These are phyloP conservation scores for Rhodotorula sp. DNA, from an alignment of 1,284 basidiomycete genomes.

Conservation along the genomic window DNA sequence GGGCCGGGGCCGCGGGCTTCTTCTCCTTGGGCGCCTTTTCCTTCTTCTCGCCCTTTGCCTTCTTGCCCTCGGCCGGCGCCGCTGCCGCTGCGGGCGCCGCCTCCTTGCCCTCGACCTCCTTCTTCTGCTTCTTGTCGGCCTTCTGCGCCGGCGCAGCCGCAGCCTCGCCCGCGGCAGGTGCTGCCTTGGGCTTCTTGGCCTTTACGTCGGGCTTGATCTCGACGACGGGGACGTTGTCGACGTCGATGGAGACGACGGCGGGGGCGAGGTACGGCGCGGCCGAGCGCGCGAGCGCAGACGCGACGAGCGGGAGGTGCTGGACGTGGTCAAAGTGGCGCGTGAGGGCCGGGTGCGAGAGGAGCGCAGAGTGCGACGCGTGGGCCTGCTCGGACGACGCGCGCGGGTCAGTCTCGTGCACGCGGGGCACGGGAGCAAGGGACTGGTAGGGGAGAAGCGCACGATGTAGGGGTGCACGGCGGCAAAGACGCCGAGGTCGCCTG, in stretches of 20 bases:
- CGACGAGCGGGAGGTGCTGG: constrained; percentile 68
- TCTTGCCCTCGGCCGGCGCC: constrained; percentile 9
- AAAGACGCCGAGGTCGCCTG: constrained; percentile 81
- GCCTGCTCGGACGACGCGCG: constrained; percentile 6
- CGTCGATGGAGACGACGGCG: constrained; percentile 67
- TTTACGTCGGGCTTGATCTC: constrained; percentile 65
- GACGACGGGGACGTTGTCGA: constrained; percentile 71
- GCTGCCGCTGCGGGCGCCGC: constrained; percentile 43
- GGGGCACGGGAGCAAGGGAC: too few species aligned
- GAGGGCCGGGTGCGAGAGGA: constrained; percentile 59
- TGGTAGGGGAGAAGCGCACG: constrained; percentile 54
- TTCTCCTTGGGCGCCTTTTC: constrained; percentile 51
- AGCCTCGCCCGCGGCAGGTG: constrained; percentile 48
- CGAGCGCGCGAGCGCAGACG: constrained; percentile 58
- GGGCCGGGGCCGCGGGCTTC: constrained; percentile 45
- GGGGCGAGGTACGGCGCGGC: constrained; percentile 49
- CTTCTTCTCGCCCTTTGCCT: constrained; percentile 54
- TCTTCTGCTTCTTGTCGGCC: constrained; percentile 52
- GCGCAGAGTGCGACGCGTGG: constrained; percentile 28
- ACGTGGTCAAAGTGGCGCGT: constrained; percentile 93
- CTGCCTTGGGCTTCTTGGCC: constrained; percentile 64
- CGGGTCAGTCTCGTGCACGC: background rate
- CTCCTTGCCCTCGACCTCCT: constrained; percentile 47
- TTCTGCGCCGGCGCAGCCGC: constrained; percentile 47
- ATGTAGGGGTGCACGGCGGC: constrained; percentile 74